These are phyloP conservation scores for Trichoderma sp. DNA, from an alignment of 2,329 filamentous ascomycete species.

Conservation along the genomic window DNA sequence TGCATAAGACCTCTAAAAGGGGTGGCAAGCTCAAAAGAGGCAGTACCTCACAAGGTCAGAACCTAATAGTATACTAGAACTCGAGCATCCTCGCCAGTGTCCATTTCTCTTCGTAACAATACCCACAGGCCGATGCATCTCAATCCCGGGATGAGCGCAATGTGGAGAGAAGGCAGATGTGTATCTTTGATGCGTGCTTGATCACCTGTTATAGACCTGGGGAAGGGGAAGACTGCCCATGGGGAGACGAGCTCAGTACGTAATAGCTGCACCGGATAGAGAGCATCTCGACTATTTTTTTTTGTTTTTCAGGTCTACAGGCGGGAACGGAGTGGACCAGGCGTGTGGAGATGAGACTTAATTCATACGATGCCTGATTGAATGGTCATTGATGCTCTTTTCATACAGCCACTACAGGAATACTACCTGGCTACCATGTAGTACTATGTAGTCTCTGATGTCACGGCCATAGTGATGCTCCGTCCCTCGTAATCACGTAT, in stretches of 20 bases:
- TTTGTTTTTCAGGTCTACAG: background rate
- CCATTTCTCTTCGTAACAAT: constrained; percentile 4
- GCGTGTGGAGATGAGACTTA: background rate
- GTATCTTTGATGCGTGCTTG: background rate
- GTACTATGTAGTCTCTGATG: background rate
- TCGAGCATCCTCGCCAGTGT: background rate
- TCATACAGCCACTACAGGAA: background rate
- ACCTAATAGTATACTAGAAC: background rate
- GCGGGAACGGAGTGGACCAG: constrained; percentile 2
- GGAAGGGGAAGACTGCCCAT: background rate
- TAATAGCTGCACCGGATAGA: constrained; percentile 10
- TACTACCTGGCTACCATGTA: background rate
- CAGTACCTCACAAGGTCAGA: background rate
- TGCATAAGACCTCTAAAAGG: background rate
- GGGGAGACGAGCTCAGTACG: background rate
- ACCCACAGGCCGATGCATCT: constrained; percentile 1
- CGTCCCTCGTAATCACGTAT: background rate
- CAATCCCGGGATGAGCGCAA: background rate
- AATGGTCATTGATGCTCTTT: background rate
- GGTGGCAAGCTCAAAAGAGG: background rate
- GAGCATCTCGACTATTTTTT: background rate
- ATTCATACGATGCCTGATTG: background rate
- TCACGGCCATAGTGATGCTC: background rate
- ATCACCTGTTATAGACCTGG: background rate
- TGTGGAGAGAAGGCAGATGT: background rate